Percentiles rank a stretch among this genome's conserved stretches.
phyloP scores from a whole-genome alignment of 768 basidiomycete species.

The Psilocybe subaeruginosa region DNA sequence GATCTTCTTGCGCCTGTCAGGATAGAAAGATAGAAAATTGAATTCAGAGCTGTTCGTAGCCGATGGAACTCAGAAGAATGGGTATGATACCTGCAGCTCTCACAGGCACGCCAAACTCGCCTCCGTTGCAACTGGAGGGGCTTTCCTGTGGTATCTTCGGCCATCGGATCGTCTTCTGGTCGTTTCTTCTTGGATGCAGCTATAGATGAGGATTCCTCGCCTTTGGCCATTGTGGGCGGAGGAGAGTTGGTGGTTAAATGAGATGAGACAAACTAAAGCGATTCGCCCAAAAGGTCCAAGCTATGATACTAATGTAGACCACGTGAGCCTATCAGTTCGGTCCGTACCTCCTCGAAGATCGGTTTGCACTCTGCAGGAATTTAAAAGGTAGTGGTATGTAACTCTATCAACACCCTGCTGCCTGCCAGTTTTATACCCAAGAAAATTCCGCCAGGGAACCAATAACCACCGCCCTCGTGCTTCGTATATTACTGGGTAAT shows the following conservation, averaged over 20 bases:
- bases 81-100: constrained; percentile 75
- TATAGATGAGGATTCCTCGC: constrained; percentile 50
- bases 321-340: constrained; percentile 27
- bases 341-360: constrained; percentile 12
- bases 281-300: constrained; percentile 31
- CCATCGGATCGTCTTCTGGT: constrained; percentile 57
- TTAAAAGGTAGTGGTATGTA: constrained; percentile 5
- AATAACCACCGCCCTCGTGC: constrained; percentile 16
- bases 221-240: constrained; percentile 44
- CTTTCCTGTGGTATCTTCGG: constrained; percentile 62
- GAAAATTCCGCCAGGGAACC: constrained; percentile 6
- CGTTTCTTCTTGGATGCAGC: constrained; percentile 79
- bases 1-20: constrained; percentile 83
- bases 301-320: constrained; percentile 20
- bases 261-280: constrained; percentile 31
- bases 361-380: background rate
- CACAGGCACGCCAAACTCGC: constrained; percentile 89
- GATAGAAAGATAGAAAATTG: constrained; percentile 19
- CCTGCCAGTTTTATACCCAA: constrained; percentile 16
- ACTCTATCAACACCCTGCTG: background rate
- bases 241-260: constrained; percentile 20
- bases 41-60: constrained; percentile 13
- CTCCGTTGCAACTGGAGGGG: constrained; percentile 78
- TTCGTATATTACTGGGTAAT: constrained; percentile 4
- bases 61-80: constrained; percentile 23